Evolutionary conservation across 192 early-diverging fungal species (phyloP).

Genomic region (Backusella tarrabulga): DNA sequence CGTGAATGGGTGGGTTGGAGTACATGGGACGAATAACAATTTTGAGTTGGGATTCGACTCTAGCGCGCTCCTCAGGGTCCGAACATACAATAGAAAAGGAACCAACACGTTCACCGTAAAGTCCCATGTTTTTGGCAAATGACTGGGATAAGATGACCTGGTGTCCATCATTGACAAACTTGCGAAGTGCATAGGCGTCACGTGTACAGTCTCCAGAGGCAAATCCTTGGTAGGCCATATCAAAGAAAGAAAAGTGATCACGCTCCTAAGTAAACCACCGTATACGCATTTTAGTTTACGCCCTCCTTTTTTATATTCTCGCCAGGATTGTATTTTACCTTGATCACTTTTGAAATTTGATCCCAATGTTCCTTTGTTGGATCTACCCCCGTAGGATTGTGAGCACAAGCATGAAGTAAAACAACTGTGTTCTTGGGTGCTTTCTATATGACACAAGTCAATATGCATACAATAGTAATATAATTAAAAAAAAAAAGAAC

Average conservation of each 20-base stretch:
- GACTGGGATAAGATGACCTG: slow-evolving; percentile 87
- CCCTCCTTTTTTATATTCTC: background rate
- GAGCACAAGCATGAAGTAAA: slow-evolving; percentile 96
- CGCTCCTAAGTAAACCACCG: slow-evolving; percentile 37
- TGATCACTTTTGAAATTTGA: slow-evolving; percentile 74
- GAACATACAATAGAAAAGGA: slow-evolving; percentile 81
- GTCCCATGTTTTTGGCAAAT: slow-evolving; percentile 99
- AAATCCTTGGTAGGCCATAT: slow-evolving; percentile 99
- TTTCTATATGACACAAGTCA: slow-evolving; percentile 39
- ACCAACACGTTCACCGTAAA: slow-evolving; percentile 96
- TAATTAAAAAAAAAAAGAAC: background rate
- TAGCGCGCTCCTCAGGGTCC: slow-evolving; percentile 70
- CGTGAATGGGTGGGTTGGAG: slow-evolving; percentile 94
- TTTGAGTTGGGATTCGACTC: slow-evolving; percentile 89
- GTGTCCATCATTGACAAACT: slow-evolving; percentile 84
- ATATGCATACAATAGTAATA: background rate
- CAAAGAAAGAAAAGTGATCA: slow-evolving; percentile 92
- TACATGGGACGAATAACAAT: slow-evolving; percentile 95
- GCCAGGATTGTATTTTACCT: slow-evolving; percentile 30
- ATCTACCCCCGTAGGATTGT: slow-evolving; percentile 99
- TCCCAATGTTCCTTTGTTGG: slow-evolving; percentile 91
- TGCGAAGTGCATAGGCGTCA: slow-evolving; percentile 92
- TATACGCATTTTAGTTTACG: background rate
- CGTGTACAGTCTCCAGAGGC: slow-evolving; percentile 85
- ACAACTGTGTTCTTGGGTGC: slow-evolving; percentile 86